Base-by-base conservation (phyloP, 129 eudicot species). In the Saposhnikovia divaricata region DNA sequence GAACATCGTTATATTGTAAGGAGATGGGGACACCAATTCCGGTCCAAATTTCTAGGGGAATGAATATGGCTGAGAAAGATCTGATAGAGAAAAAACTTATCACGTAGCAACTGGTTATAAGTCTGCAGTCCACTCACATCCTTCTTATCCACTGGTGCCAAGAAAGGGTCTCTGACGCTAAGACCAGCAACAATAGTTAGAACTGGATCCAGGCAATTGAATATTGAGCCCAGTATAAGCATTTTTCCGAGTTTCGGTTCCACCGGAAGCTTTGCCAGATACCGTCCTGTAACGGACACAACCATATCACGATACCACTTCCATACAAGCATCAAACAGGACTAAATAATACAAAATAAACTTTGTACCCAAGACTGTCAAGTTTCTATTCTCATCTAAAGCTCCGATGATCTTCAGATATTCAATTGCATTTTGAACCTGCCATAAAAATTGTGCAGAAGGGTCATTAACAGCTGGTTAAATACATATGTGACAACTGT, bases 181-280 rank as follows among this genome's bases (percentile, higher is more conserved):
- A 96, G 97, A 75, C 98, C 95, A 83, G 98, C 97, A 86, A 87
- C 99, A 84, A 96, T 59, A 28, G 93, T 90, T 76, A 96, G 83
- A 70, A 96, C 85, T 28, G 99, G 98, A 76, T 96, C 93, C 83
- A 96, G 82, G 85, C 99, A 96, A 79, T 90, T 89, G 38, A 92
- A 85, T 70, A 90, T 78, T 10, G 96, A 88, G 31, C 98, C 99
- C 55, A 96, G 86, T 79, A 96, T 80, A 74, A 96, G 95, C 98
- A 96, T 92, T 83, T 96, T 96, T 80, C 99, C 99, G 66, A 87
- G 98, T 84, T 96, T 96, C 43, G 99, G 99, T 87, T 92, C 99
- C 92, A 92, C 84, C 0, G 99, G 99, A 88, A 96, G 97, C 92
- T 85, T 89, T 78, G 98, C 82, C 82, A 96, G 79, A 87, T 87